Percentiles rank a stretch among this genome's conserved stretches.
Evolutionary conservation across 163 green algal genomes (phyloP).

Genomic region (Prototheca wickerhamii): DNA sequence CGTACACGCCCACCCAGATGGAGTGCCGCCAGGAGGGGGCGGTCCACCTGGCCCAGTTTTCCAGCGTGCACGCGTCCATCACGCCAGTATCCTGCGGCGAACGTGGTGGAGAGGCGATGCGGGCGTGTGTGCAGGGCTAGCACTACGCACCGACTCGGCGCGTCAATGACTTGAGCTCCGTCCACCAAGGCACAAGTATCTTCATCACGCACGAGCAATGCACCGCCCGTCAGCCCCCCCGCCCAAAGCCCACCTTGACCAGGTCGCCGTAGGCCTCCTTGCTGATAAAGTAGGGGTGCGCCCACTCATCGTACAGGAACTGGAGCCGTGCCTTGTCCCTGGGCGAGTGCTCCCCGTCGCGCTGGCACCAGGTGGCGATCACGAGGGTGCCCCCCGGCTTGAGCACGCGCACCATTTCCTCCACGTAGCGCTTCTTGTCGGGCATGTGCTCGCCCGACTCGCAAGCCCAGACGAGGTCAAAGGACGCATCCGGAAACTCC

Average conservation of each 20-base stretch:
- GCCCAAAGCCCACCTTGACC: constrained; percentile 47
- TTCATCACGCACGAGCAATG: background rate
- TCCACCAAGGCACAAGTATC: too few species aligned
- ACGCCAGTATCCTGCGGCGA: constrained; percentile 51
- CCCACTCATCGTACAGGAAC: constrained; percentile 96
- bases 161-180: too few species aligned
- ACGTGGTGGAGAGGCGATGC: background rate
- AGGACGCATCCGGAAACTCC: constrained; percentile 71
- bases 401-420: constrained; percentile 88
- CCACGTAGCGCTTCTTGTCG: constrained; percentile 89
- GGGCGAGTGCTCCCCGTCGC: constrained; percentile 58
- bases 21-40: constrained; percentile 81
- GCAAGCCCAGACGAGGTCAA: constrained; percentile 94
- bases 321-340: constrained; percentile 67
- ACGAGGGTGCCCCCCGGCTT: constrained; percentile 73
- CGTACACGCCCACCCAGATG: constrained; percentile 88
- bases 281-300: constrained; percentile 92
- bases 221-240: background rate
- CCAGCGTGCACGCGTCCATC: constrained; percentile 44
- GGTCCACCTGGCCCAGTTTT: constrained; percentile 81
- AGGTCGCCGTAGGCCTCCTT: constrained; percentile 81
- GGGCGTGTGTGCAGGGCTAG: background rate
- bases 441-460: constrained; percentile 96
- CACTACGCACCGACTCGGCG: background rate
- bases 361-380: constrained; percentile 85